Evolutionary conservation across 257 asterid species (phyloP), one percentile per base, ranked within the genome.

Genomic region (Avicennia marina): DNA sequence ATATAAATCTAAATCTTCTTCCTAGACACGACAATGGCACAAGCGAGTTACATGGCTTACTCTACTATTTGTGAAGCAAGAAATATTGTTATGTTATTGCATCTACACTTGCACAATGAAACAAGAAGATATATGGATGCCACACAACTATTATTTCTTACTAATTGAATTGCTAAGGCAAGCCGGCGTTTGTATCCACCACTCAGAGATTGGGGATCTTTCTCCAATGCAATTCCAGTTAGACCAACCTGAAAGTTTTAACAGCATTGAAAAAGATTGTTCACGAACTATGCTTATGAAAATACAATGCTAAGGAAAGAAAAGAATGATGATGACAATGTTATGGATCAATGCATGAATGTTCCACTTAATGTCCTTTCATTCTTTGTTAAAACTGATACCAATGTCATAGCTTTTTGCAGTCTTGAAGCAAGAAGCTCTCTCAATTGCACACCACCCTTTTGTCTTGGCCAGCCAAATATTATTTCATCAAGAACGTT

Each of bases 171-270:
- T 31, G 97, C 97, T 43, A 88, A 73, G 66, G 97, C 95, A 72
- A 91, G 98, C 27, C 95, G 76, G 49, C 97, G 95, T 75, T 91
- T 91, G 81, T 85, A 85, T 66, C 97, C 97, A 15, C 98, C 98
- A 69, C 97, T 85, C 32, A 88, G 72, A 44, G 95, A 83, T 59
- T 82, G 91, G 55, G 97, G 97, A 72, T 88, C 94, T 68, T 81
- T 81, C 67, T 84, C 94, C 75, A 81, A 66, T 12, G 94, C 45
- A 62, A 84, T 78, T 69, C 84, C 94, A 64, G 81, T 81, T 51
- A 84, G 74, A 67, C 94, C 94, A 72, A 81, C 94, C 94, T 84
- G 56, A 63, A 27, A 66, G 68, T 36, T 61, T 50, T 46, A 21
- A 34, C 49, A 48, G 56, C 68, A 74, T 15, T 43, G 54, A 49